phyloP scores from a whole-genome alignment of 148 eudicot genomes.

The Drosera capensis region DNA sequence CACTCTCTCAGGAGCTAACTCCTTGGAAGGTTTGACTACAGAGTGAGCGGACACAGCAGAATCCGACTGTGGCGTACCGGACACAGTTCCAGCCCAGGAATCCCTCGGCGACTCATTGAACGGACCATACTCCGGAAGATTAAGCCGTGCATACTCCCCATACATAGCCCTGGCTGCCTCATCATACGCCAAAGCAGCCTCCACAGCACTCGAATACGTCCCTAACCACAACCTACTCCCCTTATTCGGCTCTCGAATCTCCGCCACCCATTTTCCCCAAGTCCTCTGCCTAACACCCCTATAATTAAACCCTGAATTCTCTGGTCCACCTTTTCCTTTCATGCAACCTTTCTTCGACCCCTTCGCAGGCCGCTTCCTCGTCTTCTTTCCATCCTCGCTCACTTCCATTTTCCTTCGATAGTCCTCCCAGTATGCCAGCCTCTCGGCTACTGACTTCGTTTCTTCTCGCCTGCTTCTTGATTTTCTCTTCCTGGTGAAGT shows the following conservation, averaged over 20 bases:
- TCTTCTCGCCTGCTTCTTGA: not conserved
- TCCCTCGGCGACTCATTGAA: not conserved
- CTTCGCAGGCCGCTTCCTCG: not conserved
- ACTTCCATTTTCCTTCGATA: not conserved
- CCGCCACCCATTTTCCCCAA: constrained; percentile 13
- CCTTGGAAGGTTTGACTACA: not conserved
- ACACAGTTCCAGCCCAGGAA: not conserved
- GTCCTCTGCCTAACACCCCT: constrained; percentile 11
- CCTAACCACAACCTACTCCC: constrained; percentile 12
- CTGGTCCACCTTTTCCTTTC: constrained; percentile 12
- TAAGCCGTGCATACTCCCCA: constrained; percentile 3
- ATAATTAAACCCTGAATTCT: constrained; percentile 4
- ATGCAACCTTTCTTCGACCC: constrained; percentile 11
- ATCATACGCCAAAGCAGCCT: constrained; percentile 10
- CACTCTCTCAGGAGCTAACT: too few species aligned
- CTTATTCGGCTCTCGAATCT: constrained; percentile 10
- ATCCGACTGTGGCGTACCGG: not conserved
- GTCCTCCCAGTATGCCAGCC: not conserved
- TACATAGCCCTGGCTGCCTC: constrained; percentile 5
- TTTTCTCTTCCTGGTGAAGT: not conserved
- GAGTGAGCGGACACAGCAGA: not conserved
- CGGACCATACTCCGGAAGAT: not conserved
- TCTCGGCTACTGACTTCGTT: not conserved
- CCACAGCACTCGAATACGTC: constrained; percentile 6
- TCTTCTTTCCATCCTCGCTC: not conserved